Percentiles rank a stretch among this genome's conserved stretches.
Conservation (phyloP, 2,329 filamentous ascomycete species). For the Neonectria faginata region DNA sequence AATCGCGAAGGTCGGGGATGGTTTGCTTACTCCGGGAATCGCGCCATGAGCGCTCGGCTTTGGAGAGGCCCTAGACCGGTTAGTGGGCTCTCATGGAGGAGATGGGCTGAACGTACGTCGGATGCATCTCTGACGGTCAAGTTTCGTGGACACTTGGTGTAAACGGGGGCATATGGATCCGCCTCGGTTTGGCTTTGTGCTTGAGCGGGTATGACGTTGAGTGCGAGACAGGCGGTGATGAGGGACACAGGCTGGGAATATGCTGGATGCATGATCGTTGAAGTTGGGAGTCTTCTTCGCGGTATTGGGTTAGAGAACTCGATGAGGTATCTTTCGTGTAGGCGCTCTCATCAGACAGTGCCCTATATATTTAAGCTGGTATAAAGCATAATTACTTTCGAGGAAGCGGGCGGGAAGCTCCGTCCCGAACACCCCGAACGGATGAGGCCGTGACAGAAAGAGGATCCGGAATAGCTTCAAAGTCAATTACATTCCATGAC, state of each 20-base stretch:
- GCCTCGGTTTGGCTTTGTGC: not conserved
- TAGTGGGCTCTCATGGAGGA: accelerated
- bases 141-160: constrained; percentile 26
- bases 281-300: not conserved
- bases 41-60: constrained; percentile 40
- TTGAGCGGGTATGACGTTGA: not conserved
- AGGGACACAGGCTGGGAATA: not conserved
- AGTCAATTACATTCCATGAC: not conserved
- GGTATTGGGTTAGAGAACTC: not conserved
- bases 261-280: not conserved
- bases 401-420: not conserved
- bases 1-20: constrained; percentile 35
- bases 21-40: constrained; percentile 35
- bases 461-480: not conserved
- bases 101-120: not conserved
- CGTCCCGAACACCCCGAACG: not conserved
- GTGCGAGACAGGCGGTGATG: not conserved
- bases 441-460: not conserved
- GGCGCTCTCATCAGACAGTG: not conserved
- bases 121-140: constrained; percentile 28
- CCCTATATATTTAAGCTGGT: not conserved
- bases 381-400: no score
- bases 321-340: not conserved
- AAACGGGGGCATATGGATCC: constrained; percentile 33
- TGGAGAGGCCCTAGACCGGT: constrained; percentile 39